Conservation (phyloP, 1,284 basidiomycete genomes). For the Irpex rosettiformis region DNA sequence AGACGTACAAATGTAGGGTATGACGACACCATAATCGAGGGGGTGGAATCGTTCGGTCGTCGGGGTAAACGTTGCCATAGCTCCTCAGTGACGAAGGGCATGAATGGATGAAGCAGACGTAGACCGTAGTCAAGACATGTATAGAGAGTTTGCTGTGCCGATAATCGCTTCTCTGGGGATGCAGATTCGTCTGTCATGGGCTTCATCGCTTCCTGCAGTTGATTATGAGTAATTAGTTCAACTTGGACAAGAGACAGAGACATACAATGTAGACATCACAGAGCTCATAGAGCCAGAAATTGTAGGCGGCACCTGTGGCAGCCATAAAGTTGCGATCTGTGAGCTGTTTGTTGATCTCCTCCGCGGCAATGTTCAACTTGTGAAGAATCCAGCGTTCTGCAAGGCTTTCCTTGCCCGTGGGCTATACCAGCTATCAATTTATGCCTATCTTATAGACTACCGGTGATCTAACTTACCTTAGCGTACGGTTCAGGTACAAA, state of each 20-base stretch:
- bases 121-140: conserved; percentile 92
- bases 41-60: conserved; percentile 75
- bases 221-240: background rate
- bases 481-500: conserved; percentile 74
- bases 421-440: too few relatives aligned
- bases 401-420: conserved; percentile 85
- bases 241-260: conserved; percentile 11
- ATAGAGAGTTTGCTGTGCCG: conserved; percentile 95
- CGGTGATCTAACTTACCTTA: conserved; percentile 59
- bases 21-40: conserved; percentile 86
- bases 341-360: conserved; percentile 75
- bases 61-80: conserved; percentile 96
- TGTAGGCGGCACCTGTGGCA: conserved; percentile 83
- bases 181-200: conserved; percentile 87
- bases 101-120: conserved; percentile 93
- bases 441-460: too few relatives aligned
- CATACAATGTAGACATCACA: conserved; percentile 97
- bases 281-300: conserved; percentile 98
- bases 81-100: conserved; percentile 99
- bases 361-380: conserved; percentile 84
- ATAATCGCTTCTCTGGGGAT: conserved; percentile 59
- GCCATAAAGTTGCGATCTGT: conserved; percentile 89
- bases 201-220: conserved; percentile 88
- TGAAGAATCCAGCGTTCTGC: conserved; percentile 95
- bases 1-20: conserved; percentile 76